Base-by-base conservation (phyloP, 805 yeast genomes). In the Candida tallmaniae region DNA sequence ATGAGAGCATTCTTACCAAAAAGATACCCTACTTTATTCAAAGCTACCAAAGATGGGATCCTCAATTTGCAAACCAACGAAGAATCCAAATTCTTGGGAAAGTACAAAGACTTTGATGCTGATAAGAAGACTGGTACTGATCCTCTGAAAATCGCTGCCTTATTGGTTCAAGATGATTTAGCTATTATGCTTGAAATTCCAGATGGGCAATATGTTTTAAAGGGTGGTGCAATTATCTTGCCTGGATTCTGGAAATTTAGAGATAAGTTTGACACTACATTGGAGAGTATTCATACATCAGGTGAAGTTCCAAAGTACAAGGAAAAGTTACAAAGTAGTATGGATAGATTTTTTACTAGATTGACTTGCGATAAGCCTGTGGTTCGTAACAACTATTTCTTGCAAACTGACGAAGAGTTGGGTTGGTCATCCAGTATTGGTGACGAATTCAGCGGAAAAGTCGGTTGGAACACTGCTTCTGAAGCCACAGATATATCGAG, bases 201-300 rank as follows among this genome's bases (percentile, higher is more conserved):
- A 15, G 67, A 76, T 24, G 85, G 83, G 6, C 68, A 73, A 34
- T 79, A 77, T 48, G 58, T 59, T 22, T 60, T 80, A 35, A 73
- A 70, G 45, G 79, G 74, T 19, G 87, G 84, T 2, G 74, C 81
- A 4, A 75, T 80, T 32, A 60, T 76, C 48, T 62, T 80, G 29
- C 80, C 87, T 3, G 86, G 81, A 0, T 80, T 79, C 53, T 80
- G 86, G 86, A 64, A 83, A 49, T 65, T 80, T 27, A 66, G 58
- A 34, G 86, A 80, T 47, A 80, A 80, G 51, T 49, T 72, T 21
- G 68, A 74, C 36, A 55, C 72, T 56, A 77, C 82, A 12, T 55
- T 80, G 28, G 59, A 70, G 25, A 68, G 65, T 16, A 79, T 80
- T 41, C 87, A 80, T 51, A 74, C 80, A 7, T 59, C 73, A 28